A percentile compares a stretch with the other conserved stretches of the same genome.
phyloP scores from a whole-genome alignment of 495 filamentous ascomycete genomes.

The Neurospora sp. region DNA sequence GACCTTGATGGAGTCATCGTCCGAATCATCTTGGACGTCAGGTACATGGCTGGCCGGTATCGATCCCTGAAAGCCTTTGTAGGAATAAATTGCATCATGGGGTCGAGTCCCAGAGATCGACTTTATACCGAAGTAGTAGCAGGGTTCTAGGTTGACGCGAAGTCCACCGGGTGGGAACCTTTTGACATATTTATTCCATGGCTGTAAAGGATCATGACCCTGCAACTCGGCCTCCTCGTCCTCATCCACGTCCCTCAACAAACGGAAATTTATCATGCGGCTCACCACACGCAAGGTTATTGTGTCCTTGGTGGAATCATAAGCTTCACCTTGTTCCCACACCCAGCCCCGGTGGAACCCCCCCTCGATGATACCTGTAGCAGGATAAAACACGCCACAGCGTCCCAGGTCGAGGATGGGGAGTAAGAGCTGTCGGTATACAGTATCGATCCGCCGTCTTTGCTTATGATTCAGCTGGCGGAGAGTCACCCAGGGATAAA shows the following conservation, averaged over 20 bases:
- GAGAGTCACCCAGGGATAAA: background rate
- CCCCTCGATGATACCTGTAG: too few species aligned
- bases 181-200: background rate
- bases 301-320: background rate
- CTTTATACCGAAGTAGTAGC: background rate
- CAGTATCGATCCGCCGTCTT: background rate
- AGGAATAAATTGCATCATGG: too few species aligned
- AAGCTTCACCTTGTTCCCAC: background rate
- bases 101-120: too few species aligned
- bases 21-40: background rate
- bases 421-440: background rate
- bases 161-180: background rate
- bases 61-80: too few species aligned
- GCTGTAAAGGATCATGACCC: too few species aligned
- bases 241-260: too few species aligned
- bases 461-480: background rate
- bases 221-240: too few species aligned
- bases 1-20: background rate
- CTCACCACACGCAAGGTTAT: background rate
- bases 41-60: background rate
- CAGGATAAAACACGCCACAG: too few species aligned
- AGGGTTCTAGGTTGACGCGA: background rate
- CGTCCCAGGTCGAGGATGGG: too few species aligned
- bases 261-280: too few species aligned
- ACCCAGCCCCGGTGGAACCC: background rate